Evolutionary conservation across 106 monocot species (phyloP).

Genomic region (Narthecium ossifragum): DNA sequence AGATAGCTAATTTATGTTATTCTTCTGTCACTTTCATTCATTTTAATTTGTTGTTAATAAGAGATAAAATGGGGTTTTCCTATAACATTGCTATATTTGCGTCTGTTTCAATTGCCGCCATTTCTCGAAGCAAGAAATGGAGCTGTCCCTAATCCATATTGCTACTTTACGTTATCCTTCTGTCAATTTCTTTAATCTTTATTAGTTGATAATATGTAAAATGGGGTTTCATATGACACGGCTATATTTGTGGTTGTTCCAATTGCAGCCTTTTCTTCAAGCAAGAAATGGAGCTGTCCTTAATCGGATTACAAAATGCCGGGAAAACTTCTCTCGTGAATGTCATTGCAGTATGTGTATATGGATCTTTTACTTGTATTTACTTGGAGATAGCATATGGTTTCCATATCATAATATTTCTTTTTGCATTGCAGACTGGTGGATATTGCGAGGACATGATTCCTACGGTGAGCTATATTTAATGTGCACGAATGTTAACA

Average conservation of each 20-base stretch:
- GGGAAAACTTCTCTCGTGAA: conserved; percentile 98
- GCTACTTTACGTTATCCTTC: too few relatives aligned
- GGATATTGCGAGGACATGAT: conserved; percentile 99
- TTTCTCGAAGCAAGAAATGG: background rate
- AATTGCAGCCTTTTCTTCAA: conserved; percentile 90
- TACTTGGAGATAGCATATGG: too few relatives aligned
- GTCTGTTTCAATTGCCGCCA: background rate
- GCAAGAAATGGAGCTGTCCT: conserved; percentile 96
- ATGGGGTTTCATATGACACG: too few relatives aligned
- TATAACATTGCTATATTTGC: too few relatives aligned
- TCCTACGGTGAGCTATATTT: conserved; percentile 73
- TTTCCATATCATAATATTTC: too few relatives aligned
- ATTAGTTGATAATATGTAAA: too few relatives aligned
- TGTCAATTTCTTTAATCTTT: background rate
- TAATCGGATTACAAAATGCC: conserved; percentile 96
- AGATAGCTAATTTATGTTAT: too few relatives aligned
- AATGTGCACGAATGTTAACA: background rate
- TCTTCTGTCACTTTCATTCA: too few relatives aligned
- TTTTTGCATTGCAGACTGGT: conserved; percentile 61
- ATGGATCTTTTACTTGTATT: conserved; percentile 3
- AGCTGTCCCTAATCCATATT: background rate
- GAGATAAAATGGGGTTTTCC: too few relatives aligned
- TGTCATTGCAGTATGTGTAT: conserved; percentile 76
- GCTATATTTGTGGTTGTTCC: conserved; percentile 5
- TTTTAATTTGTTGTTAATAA: too few relatives aligned